Percentiles rank a stretch among this genome's conserved stretches.
Evolutionary conservation across 2,329 filamentous ascomycete species (phyloP).

Genomic region (Didymella segeticola): DNA sequence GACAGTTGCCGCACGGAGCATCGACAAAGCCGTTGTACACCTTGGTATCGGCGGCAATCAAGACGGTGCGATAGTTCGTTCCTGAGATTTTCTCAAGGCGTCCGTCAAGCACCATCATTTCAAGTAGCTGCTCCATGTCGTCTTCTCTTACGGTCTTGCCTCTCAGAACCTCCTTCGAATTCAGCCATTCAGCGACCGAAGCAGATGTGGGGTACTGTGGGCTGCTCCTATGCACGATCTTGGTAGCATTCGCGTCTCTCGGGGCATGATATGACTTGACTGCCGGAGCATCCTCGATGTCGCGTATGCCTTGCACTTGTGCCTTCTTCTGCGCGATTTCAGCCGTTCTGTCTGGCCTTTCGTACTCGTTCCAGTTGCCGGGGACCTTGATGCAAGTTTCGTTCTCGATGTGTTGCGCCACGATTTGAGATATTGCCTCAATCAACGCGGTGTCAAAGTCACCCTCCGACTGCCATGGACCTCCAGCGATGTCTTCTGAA

Average conservation of each 20-base stretch:
- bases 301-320: constrained; percentile 37
- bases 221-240: constrained; percentile 66
- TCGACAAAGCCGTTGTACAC: constrained; percentile 81
- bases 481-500: constrained; percentile 88
- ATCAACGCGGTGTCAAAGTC: constrained; percentile 91
- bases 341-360: constrained; percentile 45
- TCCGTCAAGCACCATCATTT: constrained; percentile 88
- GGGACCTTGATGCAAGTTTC: constrained; percentile 71
- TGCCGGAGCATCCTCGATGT: constrained; percentile 44
- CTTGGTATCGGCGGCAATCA: constrained; percentile 51
- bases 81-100: constrained; percentile 71
- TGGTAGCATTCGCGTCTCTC: constrained; percentile 28
- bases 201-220: constrained; percentile 80
- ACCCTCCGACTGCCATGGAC: constrained; percentile 92
- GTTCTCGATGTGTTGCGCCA: constrained; percentile 75
- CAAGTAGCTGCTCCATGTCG: constrained; percentile 84
- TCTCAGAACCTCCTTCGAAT: constrained; percentile 71
- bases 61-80: constrained; percentile 57
- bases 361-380: constrained; percentile 51
- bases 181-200: constrained; percentile 78
- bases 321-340: constrained; percentile 47
- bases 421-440: constrained; percentile 72
- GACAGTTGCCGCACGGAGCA: constrained; percentile 88
- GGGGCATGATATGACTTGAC: constrained; percentile 34
- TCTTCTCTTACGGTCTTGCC: constrained; percentile 68